Evolutionary conservation across 78 protist genomes (phyloP).

Genomic region (Planoprotostelium fungivorum): DNA sequence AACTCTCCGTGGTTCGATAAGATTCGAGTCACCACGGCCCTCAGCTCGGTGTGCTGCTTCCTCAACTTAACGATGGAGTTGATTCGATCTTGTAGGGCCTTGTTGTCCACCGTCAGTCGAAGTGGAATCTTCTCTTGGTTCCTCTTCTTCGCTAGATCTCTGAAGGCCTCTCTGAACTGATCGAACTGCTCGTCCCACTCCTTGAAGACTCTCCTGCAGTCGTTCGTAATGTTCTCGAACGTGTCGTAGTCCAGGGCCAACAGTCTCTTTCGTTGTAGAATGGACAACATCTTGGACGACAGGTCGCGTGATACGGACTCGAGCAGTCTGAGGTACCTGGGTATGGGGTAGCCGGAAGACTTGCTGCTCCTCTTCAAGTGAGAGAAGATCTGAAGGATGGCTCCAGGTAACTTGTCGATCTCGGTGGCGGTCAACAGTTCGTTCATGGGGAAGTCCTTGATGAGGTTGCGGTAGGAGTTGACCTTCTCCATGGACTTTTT

Average conservation of each 20-base stretch:
- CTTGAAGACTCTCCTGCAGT: constrained; percentile 25
- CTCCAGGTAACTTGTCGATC: constrained; percentile 19
- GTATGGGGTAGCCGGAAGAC: constrained; percentile 32
- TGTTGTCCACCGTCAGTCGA: constrained; percentile 15
- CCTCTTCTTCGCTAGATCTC: constrained; percentile 48
- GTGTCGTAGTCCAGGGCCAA: constrained; percentile 42
- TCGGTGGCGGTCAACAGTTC: constrained; percentile 56
- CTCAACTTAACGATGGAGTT: constrained; percentile 41
- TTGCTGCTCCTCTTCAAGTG: constrained; percentile 51
- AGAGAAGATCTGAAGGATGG: constrained; percentile 28
- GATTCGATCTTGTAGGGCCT: constrained; percentile 35
- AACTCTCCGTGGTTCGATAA: constrained; percentile 24
- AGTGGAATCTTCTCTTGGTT: constrained; percentile 18
- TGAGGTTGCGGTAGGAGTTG: constrained; percentile 36
- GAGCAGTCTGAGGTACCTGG: constrained; percentile 39
- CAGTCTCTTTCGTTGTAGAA: constrained; percentile 31
- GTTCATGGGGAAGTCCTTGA: constrained; percentile 71
- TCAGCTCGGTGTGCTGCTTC: constrained; percentile 67
- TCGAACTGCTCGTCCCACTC: constrained; percentile 53
- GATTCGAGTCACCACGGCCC: constrained; percentile 39
- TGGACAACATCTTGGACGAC: constrained; percentile 18
- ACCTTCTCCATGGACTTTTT: constrained; percentile 29
- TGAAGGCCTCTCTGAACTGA: constrained; percentile 19
- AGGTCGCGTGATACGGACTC: constrained; percentile 70
- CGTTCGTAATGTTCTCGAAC: constrained; percentile 26